Evolutionary conservation across 345 rosid genomes (phyloP).

Genomic region (Acer negundo): DNA sequence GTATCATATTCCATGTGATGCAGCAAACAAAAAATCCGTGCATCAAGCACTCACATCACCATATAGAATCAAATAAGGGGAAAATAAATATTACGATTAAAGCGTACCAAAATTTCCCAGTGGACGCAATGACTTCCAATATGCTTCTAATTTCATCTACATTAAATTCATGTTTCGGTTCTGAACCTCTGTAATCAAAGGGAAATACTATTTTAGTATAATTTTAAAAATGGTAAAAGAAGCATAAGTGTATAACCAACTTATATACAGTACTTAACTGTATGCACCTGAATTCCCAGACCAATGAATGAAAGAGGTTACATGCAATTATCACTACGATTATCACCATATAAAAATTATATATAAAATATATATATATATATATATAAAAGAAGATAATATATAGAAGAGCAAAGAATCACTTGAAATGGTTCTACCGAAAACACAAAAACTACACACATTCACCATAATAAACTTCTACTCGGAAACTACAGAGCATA

Average conservation of each 20-base stretch:
- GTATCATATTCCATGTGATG: background rate
- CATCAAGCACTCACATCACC: background rate
- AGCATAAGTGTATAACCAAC: background rate
- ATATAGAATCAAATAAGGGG: background rate
- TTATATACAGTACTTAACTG: background rate
- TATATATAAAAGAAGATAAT: too few species aligned
- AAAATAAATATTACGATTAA: slow-evolving; percentile 11
- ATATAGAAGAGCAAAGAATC: background rate
- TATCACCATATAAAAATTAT: background rate
- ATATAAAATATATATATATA: background rate
- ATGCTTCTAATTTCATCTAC: slow-evolving; percentile 48
- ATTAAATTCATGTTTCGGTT: slow-evolving; percentile 33
- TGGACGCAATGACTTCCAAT: slow-evolving; percentile 69
- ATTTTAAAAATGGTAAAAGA: background rate
- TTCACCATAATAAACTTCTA: background rate
- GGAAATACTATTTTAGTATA: background rate
- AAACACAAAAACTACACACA: background rate
- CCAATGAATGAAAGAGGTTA: background rate
- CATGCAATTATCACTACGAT: too few species aligned
- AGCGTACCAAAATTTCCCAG: slow-evolving; percentile 72
- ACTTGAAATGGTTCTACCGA: background rate
- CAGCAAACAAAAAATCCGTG: background rate
- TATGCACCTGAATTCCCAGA: background rate
- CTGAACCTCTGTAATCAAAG: slow-evolving; percentile 30
- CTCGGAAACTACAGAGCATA: background rate